A percentile compares a stretch with the other conserved stretches of the same genome.
phyloP scores from a whole-genome alignment of 306 rosid genomes.

The Gleditsia sinensis region DNA sequence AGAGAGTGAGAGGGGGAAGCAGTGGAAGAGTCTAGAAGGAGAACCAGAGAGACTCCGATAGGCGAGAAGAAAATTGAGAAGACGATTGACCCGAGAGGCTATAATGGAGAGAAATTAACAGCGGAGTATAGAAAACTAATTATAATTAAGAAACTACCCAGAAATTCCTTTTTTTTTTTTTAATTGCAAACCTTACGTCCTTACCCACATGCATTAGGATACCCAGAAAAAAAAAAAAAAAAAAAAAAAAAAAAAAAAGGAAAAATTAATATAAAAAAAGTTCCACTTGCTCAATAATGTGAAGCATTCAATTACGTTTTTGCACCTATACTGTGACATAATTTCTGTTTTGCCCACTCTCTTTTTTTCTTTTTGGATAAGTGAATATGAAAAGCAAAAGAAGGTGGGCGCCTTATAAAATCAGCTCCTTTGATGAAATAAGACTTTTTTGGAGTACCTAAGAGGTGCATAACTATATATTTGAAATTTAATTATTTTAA shows the following conservation, averaged over 20 bases:
- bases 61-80: not conserved
- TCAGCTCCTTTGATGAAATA: too few species aligned
- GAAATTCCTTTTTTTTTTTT: not conserved
- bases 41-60: not conserved
- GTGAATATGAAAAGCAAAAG: too few species aligned
- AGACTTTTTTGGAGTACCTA: too few species aligned
- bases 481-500: too few species aligned
- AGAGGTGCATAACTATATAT: too few species aligned
- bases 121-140: not conserved
- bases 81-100: constrained; percentile 35
- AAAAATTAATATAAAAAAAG: not conserved
- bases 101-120: not conserved
- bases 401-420: too few species aligned
- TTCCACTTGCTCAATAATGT: not conserved
- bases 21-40: not conserved
- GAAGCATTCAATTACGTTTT: not conserved
- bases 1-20: not conserved
- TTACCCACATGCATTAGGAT: not conserved
- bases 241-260: not conserved
- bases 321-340: not conserved
- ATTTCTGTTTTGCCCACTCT: not conserved
- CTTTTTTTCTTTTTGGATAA: too few species aligned
- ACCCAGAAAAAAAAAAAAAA: not conserved
- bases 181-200: not conserved
- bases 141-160: not conserved